Conservation (phyloP, 371 early-diverging fungal species). For the Haplosporangium sp. region DNA sequence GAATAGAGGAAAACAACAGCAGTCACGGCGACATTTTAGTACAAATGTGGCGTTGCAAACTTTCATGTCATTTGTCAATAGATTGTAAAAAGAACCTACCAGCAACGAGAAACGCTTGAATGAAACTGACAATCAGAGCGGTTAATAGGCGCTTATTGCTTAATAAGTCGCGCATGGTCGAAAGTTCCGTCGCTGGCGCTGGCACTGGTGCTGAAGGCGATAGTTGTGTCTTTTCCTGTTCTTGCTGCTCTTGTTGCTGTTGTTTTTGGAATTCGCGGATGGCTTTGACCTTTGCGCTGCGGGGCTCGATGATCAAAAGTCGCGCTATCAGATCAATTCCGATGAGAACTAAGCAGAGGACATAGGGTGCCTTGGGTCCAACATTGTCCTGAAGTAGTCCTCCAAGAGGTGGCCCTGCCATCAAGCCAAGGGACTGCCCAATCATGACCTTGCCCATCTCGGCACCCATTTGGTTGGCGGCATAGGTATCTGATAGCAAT, state of each 20-base stretch:
- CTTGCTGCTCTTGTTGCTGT: slow-evolving; percentile 13
- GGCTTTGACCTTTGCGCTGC: slow-evolving; percentile 44
- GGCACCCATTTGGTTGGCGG: slow-evolving; percentile 62
- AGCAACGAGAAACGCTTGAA: slow-evolving; percentile 37
- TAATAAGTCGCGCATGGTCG: slow-evolving; percentile 20
- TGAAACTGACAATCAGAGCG: slow-evolving; percentile 34
- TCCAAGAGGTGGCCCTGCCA: slow-evolving; percentile 48
- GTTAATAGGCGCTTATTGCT: slow-evolving; percentile 34
- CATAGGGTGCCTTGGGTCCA: slow-evolving; percentile 76
- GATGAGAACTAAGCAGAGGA: slow-evolving; percentile 75
- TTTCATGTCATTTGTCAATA: neutral
- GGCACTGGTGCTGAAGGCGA: neutral
- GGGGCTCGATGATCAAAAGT: slow-evolving; percentile 63
- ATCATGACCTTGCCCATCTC: slow-evolving; percentile 68
- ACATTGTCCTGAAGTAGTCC: slow-evolving; percentile 66
- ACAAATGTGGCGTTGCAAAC: neutral
- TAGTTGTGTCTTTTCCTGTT: neutral
- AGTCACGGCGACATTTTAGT: neutral
- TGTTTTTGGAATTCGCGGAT: slow-evolving; percentile 21
- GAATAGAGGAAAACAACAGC: neutral
- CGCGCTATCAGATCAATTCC: slow-evolving; percentile 68
- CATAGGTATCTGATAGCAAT: slow-evolving; percentile 71
- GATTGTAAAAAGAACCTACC: slow-evolving; percentile 13
- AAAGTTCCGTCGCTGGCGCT: slow-evolving; percentile 2
- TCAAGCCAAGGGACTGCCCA: slow-evolving; percentile 41